Evolutionary conservation across 2,329 filamentous ascomycete genomes (phyloP).

Genomic region (Pyrenophora tritici-repentis): DNA sequence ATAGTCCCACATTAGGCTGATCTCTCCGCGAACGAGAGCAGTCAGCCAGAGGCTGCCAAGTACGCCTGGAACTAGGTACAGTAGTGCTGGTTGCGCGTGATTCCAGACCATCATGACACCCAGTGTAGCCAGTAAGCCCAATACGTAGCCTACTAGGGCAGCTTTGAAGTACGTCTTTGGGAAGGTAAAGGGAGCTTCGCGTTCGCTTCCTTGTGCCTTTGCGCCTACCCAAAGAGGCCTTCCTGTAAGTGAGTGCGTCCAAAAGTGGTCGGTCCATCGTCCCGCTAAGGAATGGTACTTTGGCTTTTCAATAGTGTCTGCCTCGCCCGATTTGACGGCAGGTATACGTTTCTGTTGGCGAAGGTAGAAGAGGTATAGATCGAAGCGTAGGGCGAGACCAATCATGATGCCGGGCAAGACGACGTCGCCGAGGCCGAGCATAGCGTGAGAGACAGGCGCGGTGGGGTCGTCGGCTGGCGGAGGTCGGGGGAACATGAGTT

Average conservation of each 20-base stretch:
- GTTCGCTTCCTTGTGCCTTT: conserved; percentile 1
- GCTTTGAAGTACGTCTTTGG: conserved; percentile 85
- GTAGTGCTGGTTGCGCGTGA: conserved; percentile 84
- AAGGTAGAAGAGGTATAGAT: conserved; percentile 83
- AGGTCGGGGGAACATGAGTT: conserved; percentile 80
- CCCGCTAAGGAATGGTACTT: conserved; percentile 61
- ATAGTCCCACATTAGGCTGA: conserved; percentile 78
- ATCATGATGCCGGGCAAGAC: conserved; percentile 92
- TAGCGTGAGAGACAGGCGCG: conserved; percentile 58
- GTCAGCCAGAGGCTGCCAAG: conserved; percentile 76
- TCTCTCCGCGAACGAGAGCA: conserved; percentile 71
- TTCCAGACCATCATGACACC: conserved; percentile 76
- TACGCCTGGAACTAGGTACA: conserved; percentile 91
- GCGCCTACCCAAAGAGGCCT: conserved; percentile 29
- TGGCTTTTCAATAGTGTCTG: conserved; percentile 41
- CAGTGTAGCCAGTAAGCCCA: conserved; percentile 78
- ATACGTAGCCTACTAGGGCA: conserved; percentile 73
- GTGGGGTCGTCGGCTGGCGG: conserved; percentile 52
- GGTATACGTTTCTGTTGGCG: conserved; percentile 58
- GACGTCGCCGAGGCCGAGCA: conserved; percentile 93
- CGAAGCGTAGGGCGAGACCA: conserved; percentile 85
- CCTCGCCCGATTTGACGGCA: conserved; percentile 13
- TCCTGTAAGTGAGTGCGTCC: conserved; percentile 59
- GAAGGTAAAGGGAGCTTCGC: conserved; percentile 58
- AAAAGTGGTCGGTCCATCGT: conserved; percentile 82